phyloP scores from a whole-genome alignment of 805 yeast genomes.

The Ogataea nakhonphanomensis region DNA sequence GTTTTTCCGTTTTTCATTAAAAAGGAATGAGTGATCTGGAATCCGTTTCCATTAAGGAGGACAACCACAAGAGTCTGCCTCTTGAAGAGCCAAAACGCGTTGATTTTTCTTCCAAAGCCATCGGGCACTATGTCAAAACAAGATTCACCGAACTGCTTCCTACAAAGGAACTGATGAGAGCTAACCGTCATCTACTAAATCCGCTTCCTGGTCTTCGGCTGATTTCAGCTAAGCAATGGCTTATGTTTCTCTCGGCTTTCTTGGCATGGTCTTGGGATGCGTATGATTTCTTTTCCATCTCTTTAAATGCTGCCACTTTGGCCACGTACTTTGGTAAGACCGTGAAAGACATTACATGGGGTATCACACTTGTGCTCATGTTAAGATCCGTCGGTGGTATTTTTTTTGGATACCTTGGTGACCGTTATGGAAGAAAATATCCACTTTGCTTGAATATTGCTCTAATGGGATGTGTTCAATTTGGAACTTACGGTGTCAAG shows the following conservation, averaged over 20 bases:
- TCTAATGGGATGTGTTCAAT: conserved; percentile 50
- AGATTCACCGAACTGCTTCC: conserved; percentile 52
- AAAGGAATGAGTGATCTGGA: conserved; percentile 13
- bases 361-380: conserved; percentile 66
- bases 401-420: conserved; percentile 58
- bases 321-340: conserved; percentile 43
- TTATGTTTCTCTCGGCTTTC: conserved; percentile 50
- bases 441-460: conserved; percentile 47
- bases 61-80: conserved; percentile 3
- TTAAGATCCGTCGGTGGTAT: conserved; percentile 64
- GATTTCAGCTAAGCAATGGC: conserved; percentile 54
- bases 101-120: conserved; percentile 17
- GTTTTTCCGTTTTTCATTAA: neutral
- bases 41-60: conserved; percentile 13
- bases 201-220: conserved; percentile 57
- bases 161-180: conserved; percentile 35
- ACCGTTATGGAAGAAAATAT: conserved; percentile 58
- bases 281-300: conserved; percentile 57
- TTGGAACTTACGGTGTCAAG: conserved; percentile 60
- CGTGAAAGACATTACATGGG: conserved; percentile 59
- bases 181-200: conserved; percentile 46
- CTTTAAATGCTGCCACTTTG: conserved; percentile 46
- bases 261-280: conserved; percentile 66
- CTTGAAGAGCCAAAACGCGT: conserved; percentile 27
- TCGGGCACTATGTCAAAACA: conserved; percentile 38